A percentile compares a stretch with the other conserved stretches of the same genome.
Conservation (phyloP, 805 yeast genomes). For the Starmerella bombi region DNA sequence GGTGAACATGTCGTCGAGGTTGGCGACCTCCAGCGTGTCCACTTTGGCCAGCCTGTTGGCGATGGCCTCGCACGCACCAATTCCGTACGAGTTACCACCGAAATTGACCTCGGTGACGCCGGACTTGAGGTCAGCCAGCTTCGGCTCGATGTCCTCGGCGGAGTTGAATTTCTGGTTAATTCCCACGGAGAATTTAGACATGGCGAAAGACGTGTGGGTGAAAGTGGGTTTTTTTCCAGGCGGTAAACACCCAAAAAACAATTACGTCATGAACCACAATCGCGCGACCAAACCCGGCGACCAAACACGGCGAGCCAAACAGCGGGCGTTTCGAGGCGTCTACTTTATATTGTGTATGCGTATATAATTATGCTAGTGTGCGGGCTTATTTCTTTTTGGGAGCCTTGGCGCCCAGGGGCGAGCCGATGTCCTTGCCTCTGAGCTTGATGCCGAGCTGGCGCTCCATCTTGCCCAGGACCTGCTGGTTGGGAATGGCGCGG, state of each 20-base stretch:
- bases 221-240: neutral
- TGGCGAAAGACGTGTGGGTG: neutral
- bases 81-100: conserved; percentile 89
- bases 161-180: conserved; percentile 46
- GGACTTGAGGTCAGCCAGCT: conserved; percentile 41
- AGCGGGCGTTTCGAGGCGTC: no score
- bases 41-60: conserved; percentile 39
- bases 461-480: conserved; percentile 80
- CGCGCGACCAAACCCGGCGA: no score
- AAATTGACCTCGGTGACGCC: conserved; percentile 51
- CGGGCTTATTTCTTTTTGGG: conserved; percentile 31
- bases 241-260: neutral
- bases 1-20: conserved; percentile 87
- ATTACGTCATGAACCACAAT: neutral
- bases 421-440: conserved; percentile 91
- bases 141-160: conserved; percentile 58
- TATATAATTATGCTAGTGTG: no score
- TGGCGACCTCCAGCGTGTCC: conserved; percentile 42
- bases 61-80: conserved; percentile 66
- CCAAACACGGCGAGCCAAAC: no score
- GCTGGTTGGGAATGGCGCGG: conserved; percentile 93
- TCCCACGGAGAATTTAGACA: conserved; percentile 15
- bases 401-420: conserved; percentile 45
- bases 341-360: no score
- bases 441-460: conserved; percentile 87